Conservation (phyloP, 352 stramenopile genomes). For the Phytopythium chamaehyphon region DNA sequence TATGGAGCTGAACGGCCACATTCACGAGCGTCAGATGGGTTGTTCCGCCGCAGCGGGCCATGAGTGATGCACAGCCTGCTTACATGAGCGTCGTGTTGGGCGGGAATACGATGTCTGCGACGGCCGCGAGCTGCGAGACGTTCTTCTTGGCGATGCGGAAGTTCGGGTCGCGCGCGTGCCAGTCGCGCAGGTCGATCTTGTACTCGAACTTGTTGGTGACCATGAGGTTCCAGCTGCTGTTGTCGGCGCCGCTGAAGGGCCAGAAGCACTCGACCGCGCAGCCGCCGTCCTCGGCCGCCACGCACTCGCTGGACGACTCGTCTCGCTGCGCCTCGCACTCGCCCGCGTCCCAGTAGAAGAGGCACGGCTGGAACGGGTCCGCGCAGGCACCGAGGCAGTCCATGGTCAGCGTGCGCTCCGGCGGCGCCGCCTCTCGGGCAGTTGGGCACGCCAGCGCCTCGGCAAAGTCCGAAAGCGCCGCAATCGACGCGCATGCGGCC, state of each 20-base stretch:
- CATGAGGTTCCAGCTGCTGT: constrained; percentile 26
- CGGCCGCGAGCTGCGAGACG: constrained; percentile 10
- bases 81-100: constrained; percentile 23
- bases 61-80: constrained; percentile 7
- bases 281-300: not conserved
- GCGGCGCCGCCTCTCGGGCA: constrained; percentile 3
- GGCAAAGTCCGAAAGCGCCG: not conserved
- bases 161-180: constrained; percentile 6
- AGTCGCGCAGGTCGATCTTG: constrained; percentile 20
- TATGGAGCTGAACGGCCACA: constrained; percentile 12
- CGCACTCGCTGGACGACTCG: constrained; percentile 11
- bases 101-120: constrained; percentile 28
- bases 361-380: constrained; percentile 11
- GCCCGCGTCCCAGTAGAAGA: constrained; percentile 13
- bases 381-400: constrained; percentile 18
- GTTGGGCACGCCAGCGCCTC: not conserved
- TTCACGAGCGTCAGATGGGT: not conserved
- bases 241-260: constrained; percentile 19
- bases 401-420: constrained; percentile 16
- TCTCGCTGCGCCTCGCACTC: constrained; percentile 6
- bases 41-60: no score
- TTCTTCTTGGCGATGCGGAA: constrained; percentile 26
- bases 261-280: constrained; percentile 38
- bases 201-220: constrained; percentile 25
- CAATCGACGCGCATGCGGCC: not conserved